A percentile compares a stretch with the other conserved stretches of the same genome.
Evolutionary conservation across 768 basidiomycete genomes (phyloP).

Genomic region (Mycena rebaudengoi): DNA sequence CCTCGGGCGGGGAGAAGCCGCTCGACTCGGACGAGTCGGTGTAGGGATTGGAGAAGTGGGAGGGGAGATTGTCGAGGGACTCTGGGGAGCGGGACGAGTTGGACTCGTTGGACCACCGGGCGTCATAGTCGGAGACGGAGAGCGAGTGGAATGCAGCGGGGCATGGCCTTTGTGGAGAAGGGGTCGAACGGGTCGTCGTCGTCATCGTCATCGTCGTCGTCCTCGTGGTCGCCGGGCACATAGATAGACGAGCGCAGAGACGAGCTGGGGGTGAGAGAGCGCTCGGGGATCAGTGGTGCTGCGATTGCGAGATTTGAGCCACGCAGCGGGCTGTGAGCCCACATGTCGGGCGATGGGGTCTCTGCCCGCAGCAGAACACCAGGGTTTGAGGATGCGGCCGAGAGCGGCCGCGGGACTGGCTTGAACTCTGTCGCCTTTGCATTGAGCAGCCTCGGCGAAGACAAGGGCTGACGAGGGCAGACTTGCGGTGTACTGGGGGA

Average conservation of each 20-base stretch:
- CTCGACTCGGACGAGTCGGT: slow-evolving; percentile 27
- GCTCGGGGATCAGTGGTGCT: slow-evolving; percentile 85
- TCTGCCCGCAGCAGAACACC: slow-evolving; percentile 69
- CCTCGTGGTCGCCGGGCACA: slow-evolving; percentile 59
- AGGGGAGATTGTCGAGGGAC: slow-evolving; percentile 45
- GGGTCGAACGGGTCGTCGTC: slow-evolving; percentile 89
- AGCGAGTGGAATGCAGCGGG: slow-evolving; percentile 70
- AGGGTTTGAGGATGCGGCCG: slow-evolving; percentile 73
- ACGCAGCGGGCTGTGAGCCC: slow-evolving; percentile 81
- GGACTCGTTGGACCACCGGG: slow-evolving; percentile 60
- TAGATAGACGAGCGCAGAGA: slow-evolving; percentile 70
- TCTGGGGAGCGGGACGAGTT: slow-evolving; percentile 60
- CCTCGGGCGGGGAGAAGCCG: slow-evolving; percentile 33
- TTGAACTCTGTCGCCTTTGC: slow-evolving; percentile 93
- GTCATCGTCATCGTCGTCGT: slow-evolving; percentile 65
- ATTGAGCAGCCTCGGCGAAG: slow-evolving; percentile 85
- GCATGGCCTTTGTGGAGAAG: slow-evolving; percentile 60
- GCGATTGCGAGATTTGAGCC: slow-evolving; percentile 92
- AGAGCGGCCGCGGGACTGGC: slow-evolving; percentile 82
- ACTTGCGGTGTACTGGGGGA: slow-evolving; percentile 77
- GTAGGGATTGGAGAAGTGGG: slow-evolving; percentile 34
- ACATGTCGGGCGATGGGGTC: slow-evolving; percentile 90
- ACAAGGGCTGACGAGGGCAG: slow-evolving; percentile 85
- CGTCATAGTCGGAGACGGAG: slow-evolving; percentile 70
- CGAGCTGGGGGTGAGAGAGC: slow-evolving; percentile 75